These are phyloP conservation scores for Yamagishiella unicocca DNA, from an alignment of 139 green algal genomes.

Conservation along the genomic window DNA sequence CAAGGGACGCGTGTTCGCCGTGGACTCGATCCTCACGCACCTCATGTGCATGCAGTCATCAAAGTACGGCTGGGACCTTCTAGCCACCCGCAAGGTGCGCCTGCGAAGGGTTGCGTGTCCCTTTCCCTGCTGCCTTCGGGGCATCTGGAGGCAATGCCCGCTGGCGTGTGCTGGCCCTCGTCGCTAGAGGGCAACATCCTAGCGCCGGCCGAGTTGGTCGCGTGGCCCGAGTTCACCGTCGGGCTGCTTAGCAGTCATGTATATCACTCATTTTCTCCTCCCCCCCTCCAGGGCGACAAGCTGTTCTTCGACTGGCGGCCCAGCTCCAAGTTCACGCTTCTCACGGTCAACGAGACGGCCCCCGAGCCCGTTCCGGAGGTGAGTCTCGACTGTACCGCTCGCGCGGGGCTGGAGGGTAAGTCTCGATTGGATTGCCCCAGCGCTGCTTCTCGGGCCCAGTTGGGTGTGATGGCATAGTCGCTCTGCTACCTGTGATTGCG, in stretches of 20 bases:
- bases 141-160: too few species aligned
- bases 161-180: too few species aligned
- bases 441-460: too few species aligned
- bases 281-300: conserved; percentile 67
- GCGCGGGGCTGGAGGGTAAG: too few species aligned
- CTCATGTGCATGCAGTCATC: conserved; percentile 95
- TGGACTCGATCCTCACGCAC: conserved; percentile 91
- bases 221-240: too few species aligned
- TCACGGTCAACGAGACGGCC: conserved; percentile 90
- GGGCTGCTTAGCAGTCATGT: too few species aligned
- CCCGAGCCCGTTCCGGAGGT: conserved; percentile 60
- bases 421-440: too few species aligned
- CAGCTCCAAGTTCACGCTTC: conserved; percentile 83
- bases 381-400: background rate
- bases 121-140: background rate
- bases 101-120: background rate
- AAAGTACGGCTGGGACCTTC: conserved; percentile 95
- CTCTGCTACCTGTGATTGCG: too few species aligned
- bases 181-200: too few species aligned
- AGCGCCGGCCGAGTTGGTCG: too few species aligned
- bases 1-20: conserved; percentile 90
- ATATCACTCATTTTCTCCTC: too few species aligned
- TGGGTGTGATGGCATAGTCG: too few species aligned
- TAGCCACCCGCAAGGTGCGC: conserved; percentile 68
- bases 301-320: conserved; percentile 94